These are phyloP conservation scores for Podila clonocystis DNA, from an alignment of 192 early-diverging fungal genomes.

Conservation along the genomic window DNA sequence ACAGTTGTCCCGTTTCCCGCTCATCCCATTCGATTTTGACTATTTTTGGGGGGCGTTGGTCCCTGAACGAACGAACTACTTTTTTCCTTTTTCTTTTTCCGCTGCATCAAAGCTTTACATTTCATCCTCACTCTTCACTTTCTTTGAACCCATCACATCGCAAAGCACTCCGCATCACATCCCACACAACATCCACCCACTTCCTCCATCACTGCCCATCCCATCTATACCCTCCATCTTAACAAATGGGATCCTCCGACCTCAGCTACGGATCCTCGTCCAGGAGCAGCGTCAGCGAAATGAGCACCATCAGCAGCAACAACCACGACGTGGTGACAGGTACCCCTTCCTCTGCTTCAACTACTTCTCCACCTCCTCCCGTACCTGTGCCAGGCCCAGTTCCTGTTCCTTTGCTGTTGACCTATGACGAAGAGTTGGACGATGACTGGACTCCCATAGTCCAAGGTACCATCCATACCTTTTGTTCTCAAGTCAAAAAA, in stretches of 20 bases:
- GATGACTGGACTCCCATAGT: constrained; percentile 4
- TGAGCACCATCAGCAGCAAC: constrained; percentile 44
- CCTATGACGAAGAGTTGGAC: not conserved
- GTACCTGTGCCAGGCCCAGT: not conserved
- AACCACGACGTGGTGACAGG: constrained; percentile 25
- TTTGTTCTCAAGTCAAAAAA: not conserved
- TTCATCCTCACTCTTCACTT: too few species aligned
- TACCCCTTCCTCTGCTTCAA: constrained; percentile 2
- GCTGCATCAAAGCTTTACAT: too few species aligned
- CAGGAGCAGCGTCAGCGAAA: constrained; percentile 27
- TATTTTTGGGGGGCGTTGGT: too few species aligned
- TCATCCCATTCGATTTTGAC: too few species aligned
- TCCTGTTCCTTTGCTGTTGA: not conserved
- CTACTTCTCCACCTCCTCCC: too few species aligned
- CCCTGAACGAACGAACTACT: too few species aligned
- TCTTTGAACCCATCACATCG: too few species aligned
- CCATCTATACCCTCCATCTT: not conserved
- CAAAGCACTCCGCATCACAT: too few species aligned
- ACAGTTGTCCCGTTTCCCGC: too few species aligned
- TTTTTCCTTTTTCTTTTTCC: too few species aligned
- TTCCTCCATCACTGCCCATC: not conserved
- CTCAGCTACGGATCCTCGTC: constrained; percentile 29
- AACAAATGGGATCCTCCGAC: constrained; percentile 12
- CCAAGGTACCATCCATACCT: constrained; percentile 1
- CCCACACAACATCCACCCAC: not conserved